Evolutionary conservation across 371 early-diverging fungal species (phyloP).

Genomic region (Dichotomocladium elegans): DNA sequence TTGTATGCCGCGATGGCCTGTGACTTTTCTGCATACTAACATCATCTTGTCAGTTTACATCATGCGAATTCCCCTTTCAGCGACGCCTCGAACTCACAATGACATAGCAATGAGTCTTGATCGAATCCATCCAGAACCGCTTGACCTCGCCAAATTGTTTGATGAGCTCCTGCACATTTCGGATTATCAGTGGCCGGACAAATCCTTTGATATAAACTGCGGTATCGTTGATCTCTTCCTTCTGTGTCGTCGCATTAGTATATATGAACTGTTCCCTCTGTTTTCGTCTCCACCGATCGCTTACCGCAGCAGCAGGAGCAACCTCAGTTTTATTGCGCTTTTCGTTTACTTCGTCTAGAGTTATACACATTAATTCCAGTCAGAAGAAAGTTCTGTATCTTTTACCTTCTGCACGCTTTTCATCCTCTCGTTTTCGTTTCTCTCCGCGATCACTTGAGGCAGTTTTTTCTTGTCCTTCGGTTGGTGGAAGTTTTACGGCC

Average conservation of each 20-base stretch:
- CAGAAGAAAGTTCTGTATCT: too few species aligned
- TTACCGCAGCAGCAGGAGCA: too few species aligned
- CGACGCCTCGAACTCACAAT: conserved; percentile 48
- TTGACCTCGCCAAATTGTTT: conserved; percentile 62
- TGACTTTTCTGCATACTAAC: conserved; percentile 52
- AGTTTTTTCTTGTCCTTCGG: conserved; percentile 2
- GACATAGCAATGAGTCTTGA: conserved; percentile 85
- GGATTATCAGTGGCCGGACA: conserved; percentile 69
- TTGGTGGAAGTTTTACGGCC: not conserved
- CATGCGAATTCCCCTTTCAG: too few species aligned
- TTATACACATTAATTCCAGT: too few species aligned
- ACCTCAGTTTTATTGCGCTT: too few species aligned
- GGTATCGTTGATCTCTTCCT: conserved; percentile 10
- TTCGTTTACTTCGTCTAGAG: too few species aligned
- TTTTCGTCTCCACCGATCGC: too few species aligned
- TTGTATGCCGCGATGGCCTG: conserved; percentile 52
- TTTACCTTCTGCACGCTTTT: not conserved
- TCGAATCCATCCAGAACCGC: conserved; percentile 80
- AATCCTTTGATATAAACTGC: conserved; percentile 72
- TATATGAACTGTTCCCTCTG: not conserved
- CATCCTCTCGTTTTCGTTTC: not conserved
- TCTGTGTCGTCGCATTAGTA: too few species aligned
- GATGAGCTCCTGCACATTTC: conserved; percentile 59
- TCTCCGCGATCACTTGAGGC: not conserved
- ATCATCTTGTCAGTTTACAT: too few species aligned